phyloP scores from a whole-genome alignment of 768 basidiomycete genomes.

The Gloeophyllum trabeum region DNA sequence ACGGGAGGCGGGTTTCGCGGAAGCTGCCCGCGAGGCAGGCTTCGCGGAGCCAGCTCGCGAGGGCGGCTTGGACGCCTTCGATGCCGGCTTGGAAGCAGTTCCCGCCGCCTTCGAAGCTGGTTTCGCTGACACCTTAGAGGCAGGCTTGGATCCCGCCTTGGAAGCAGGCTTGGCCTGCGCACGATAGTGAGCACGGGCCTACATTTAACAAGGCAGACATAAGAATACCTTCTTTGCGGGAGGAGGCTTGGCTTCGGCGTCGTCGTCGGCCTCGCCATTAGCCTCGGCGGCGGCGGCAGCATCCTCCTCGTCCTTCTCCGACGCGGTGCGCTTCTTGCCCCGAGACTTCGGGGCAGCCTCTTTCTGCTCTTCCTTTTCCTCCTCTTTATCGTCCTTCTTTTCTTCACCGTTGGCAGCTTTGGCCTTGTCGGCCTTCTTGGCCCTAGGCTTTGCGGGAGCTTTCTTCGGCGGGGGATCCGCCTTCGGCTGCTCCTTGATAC shows the following conservation, averaged over 20 bases:
- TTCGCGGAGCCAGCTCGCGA: constrained; percentile 5
- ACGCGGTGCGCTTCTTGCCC: constrained; percentile 44
- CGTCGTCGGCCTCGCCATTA: constrained; percentile 17
- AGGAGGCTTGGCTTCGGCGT: constrained; percentile 35
- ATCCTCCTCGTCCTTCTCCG: constrained; percentile 27
- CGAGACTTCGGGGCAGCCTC: constrained; percentile 22
- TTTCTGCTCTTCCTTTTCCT: constrained; percentile 20
- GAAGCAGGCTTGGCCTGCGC: constrained; percentile 32
- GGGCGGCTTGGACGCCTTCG: constrained; percentile 12
- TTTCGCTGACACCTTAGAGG: constrained; percentile 22
- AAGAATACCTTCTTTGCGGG: constrained; percentile 47
- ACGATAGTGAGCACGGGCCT: not conserved
- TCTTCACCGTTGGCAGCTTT: constrained; percentile 9
- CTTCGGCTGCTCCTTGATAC: constrained; percentile 67
- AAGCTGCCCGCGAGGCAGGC: constrained; percentile 4
- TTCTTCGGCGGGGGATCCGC: constrained; percentile 41
- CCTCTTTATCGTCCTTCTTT: constrained; percentile 34
- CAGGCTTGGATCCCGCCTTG: constrained; percentile 22
- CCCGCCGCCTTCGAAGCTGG: constrained; percentile 24
- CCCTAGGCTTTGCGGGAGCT: constrained; percentile 49
- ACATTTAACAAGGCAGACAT: constrained; percentile 5
- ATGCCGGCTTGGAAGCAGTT: constrained; percentile 23
- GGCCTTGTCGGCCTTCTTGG: constrained; percentile 28
- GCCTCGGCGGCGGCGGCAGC: constrained; percentile 21
- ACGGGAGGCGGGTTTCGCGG: constrained; percentile 19